phyloP scores from a whole-genome alignment of 192 early-diverging fungal species.

The Coemansia sp. region DNA sequence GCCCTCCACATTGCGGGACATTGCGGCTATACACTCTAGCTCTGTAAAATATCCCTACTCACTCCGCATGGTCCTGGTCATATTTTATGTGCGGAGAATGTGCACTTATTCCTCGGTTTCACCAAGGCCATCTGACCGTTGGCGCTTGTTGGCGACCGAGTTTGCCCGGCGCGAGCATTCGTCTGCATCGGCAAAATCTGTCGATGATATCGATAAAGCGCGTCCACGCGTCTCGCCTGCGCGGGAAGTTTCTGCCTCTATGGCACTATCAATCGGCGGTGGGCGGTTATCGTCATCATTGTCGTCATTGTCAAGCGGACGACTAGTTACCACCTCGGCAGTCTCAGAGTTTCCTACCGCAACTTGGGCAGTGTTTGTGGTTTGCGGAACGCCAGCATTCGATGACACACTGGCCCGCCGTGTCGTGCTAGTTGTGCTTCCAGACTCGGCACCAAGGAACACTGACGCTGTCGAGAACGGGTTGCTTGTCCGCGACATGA shows the following conservation, averaged over 20 bases:
- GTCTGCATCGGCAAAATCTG: not conserved
- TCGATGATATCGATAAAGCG: constrained; percentile 1
- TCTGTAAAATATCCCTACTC: not conserved
- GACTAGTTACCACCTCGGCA: not conserved
- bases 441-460: constrained; percentile 28
- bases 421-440: constrained; percentile 23
- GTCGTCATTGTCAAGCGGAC: not conserved
- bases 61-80: not conserved
- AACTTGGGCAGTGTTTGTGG: not conserved
- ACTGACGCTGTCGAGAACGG: constrained; percentile 27
- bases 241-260: constrained; percentile 6
- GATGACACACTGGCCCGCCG: constrained; percentile 18
- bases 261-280: not conserved
- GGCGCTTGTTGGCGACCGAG: constrained; percentile 26
- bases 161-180: not conserved
- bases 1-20: not conserved
- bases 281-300: not conserved
- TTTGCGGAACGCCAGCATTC: constrained; percentile 4
- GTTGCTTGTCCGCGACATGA: constrained; percentile 15
- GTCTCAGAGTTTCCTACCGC: not conserved
- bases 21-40: not conserved
- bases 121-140: constrained; percentile 9
- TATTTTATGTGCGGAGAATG: not conserved
- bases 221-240: constrained; percentile 23
- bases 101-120: not conserved